A percentile compares a stretch with the other conserved stretches of the same genome.
phyloP scores from a whole-genome alignment of 306 rosid genomes.

The Bauhinia variegata region DNA sequence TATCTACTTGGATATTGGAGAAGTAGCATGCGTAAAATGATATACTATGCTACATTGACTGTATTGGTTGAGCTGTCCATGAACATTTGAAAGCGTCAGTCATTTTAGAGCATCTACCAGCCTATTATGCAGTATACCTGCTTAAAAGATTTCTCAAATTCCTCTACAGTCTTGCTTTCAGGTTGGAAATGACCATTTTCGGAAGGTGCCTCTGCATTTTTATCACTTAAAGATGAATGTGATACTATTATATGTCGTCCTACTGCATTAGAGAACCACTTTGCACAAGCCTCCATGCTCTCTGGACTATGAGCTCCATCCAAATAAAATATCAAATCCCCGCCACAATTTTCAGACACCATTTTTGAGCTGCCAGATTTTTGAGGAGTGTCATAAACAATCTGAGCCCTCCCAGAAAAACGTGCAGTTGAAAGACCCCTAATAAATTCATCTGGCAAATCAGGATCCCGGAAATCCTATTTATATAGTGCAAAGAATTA shows the following conservation, averaged over 20 bases:
- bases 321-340: slow-evolving; percentile 70
- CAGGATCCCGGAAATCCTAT: slow-evolving; percentile 42
- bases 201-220: slow-evolving; percentile 35
- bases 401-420: slow-evolving; percentile 75
- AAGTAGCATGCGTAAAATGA: slow-evolving; percentile 12
- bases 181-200: slow-evolving; percentile 40
- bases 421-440: slow-evolving; percentile 72
- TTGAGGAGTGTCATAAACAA: slow-evolving; percentile 48
- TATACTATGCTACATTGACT: slow-evolving; percentile 11
- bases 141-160: slow-evolving; percentile 46
- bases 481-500: slow-evolving; percentile 16
- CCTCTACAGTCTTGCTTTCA: slow-evolving; percentile 33
- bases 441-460: slow-evolving; percentile 61
- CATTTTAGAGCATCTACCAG: slow-evolving; percentile 21
- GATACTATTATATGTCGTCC: slow-evolving; percentile 37
- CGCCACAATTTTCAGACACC: slow-evolving; percentile 44
- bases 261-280: slow-evolving; percentile 48
- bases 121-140: slow-evolving; percentile 42
- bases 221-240: slow-evolving; percentile 31
- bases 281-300: slow-evolving; percentile 70
- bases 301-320: slow-evolving; percentile 95
- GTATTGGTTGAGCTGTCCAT: not conserved
- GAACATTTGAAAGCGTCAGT: slow-evolving; percentile 1
- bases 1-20: not conserved
- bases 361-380: slow-evolving; percentile 35